These are phyloP conservation scores for Saccharum officinarum DNA, from an alignment of 176 grass and related monocot genomes.

Conservation along the genomic window DNA sequence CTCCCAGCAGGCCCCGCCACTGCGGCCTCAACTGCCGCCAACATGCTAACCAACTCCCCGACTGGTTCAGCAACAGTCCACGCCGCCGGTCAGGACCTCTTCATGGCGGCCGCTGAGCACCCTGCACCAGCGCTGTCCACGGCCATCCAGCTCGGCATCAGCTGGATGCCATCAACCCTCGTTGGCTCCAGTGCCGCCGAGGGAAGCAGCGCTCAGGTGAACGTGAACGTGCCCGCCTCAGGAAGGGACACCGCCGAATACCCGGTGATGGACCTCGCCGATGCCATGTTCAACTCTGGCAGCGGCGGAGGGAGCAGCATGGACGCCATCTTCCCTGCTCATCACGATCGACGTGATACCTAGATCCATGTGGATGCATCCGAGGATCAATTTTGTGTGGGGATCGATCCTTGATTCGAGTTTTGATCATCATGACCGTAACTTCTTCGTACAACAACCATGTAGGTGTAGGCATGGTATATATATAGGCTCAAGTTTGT, in stretches of 20 bases:
- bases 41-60: neutral
- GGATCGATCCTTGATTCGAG: neutral
- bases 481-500: neutral
- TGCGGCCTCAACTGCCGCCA: neutral
- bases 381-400: no score
- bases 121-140: slow-evolving; percentile 41
- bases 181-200: neutral
- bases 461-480: neutral
- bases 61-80: neutral
- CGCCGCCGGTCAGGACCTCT: neutral
- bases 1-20: slow-evolving; percentile 17
- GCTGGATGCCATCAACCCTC: slow-evolving; percentile 36
- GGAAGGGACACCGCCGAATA: slow-evolving; percentile 35
- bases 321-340: slow-evolving; percentile 60
- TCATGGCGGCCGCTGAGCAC: slow-evolving; percentile 15
- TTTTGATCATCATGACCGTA: neutral
- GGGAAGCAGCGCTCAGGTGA: neutral
- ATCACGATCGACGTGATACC: slow-evolving; percentile 32
- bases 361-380: neutral
- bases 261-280: slow-evolving; percentile 56
- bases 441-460: neutral
- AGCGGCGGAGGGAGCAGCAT: slow-evolving; percentile 70
- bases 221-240: neutral
- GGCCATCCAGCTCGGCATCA: slow-evolving; percentile 55
- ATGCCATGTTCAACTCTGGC: slow-evolving; percentile 75